Evolutionary conservation across 371 early-diverging fungal genomes (phyloP).

Genomic region (Chytridium lagenaria): DNA sequence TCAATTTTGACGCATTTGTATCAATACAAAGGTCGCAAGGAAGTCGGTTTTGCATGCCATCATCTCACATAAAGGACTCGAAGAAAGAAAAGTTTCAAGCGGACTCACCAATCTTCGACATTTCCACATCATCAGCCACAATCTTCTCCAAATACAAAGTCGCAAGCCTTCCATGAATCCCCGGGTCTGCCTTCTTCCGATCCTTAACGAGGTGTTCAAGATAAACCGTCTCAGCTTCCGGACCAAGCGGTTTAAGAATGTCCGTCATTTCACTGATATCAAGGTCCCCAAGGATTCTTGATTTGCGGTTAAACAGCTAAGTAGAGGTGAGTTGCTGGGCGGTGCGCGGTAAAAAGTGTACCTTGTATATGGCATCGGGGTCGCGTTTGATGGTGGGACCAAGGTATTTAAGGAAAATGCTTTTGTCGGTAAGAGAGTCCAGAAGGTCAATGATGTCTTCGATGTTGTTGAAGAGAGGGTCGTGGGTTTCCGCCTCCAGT

Average conservation of each 20-base stretch:
- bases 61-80: too few species aligned
- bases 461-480: background rate
- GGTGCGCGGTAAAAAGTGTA: background rate
- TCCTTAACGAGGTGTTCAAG: constrained; percentile 1
- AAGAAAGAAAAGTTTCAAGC: background rate
- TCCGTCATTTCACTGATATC: background rate
- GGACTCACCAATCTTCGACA: background rate
- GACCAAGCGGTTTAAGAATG: background rate
- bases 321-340: background rate
- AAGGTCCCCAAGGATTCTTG: background rate
- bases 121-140: background rate
- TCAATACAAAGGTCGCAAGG: too few species aligned
- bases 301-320: background rate
- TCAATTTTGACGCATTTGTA: too few species aligned
- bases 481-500: background rate
- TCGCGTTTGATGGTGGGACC: background rate
- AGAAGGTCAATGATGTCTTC: background rate
- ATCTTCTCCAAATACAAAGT: background rate
- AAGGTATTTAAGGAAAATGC: background rate
- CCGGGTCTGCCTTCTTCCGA: background rate
- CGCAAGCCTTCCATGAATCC: background rate
- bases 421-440: background rate
- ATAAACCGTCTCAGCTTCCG: background rate
- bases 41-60: too few species aligned
- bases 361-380: background rate